Evolutionary conservation across 306 rosid genomes (phyloP), one percentile per base, ranked within the genome.

Genomic region (Citrullus amarus): DNA sequence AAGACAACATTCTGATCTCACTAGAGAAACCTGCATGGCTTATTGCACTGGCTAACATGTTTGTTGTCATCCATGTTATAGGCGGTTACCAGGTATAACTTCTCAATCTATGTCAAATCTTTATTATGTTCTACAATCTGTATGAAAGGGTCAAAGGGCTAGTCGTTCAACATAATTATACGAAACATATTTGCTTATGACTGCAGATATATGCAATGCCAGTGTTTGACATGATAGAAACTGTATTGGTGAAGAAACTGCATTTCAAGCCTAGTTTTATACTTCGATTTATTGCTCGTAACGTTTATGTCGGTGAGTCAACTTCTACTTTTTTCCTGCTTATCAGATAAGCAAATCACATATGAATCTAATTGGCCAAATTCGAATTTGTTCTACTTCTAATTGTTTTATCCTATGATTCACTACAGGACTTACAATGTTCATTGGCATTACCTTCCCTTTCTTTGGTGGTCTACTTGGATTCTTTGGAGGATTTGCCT

Each of bases 51-150:
- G 98, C 97, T 69, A 95, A 95, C 88, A 50, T 91, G 88, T 92
- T 95, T 71, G 97, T 95, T 68, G 97, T 95, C 80, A 28, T 95
- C 74, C 98, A 92, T 80, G 95, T 95, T 11, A 92, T 95, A 77
- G 98, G 98, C 83, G 83, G 98, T 81, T 95, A 95, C 69, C 98
- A 94, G 97, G 98, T 93, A n/a, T 96, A 78, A 20, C 30, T 66
- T 50, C 61, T 30, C 16, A 8, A 36, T 39, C 16, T 3, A 25
- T 50, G 77, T 70, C 15, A 3, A 9, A 51, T 51, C 80, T 11
- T 6, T 68, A 0, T 2, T 51, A 68, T 9, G 59, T 25, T 34
- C 55, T 69, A 36, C 9, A 9, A 43, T 68, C 5, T 57, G 58
- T 43, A 28, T 44, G 18, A 39, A 75, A 16, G 57, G 57, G n/a